Evolutionary conservation across 306 rosid species (phyloP).

Genomic region (Lathyrus aphaca): DNA sequence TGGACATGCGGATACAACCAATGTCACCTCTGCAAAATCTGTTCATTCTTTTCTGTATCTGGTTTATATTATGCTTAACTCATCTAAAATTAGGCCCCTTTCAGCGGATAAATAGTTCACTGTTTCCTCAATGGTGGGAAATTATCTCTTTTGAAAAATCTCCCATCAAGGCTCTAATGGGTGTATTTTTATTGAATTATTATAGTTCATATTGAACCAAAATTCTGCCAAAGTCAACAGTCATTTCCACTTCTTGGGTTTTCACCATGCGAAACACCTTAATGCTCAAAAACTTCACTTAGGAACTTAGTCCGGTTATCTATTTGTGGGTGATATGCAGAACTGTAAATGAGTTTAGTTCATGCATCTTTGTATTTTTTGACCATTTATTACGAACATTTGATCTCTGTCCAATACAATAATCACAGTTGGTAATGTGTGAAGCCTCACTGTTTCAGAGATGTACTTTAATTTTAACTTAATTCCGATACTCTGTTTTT

Average conservation of each 20-base stretch:
- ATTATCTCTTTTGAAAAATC: neutral
- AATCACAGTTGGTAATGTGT: neutral
- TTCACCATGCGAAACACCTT: neutral
- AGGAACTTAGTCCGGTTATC: neutral
- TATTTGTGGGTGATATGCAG: neutral
- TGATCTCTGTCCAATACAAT: slow-evolving; percentile 3
- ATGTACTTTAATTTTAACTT: slow-evolving; percentile 1
- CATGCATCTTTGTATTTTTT: neutral
- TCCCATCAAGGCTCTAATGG: neutral
- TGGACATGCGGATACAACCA: neutral
- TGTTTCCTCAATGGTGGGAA: neutral
- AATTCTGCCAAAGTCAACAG: neutral
- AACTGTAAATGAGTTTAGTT: neutral
- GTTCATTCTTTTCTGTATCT: neutral
- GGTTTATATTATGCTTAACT: slow-evolving; percentile 6
- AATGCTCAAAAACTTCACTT: neutral
- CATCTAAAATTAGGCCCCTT: slow-evolving; percentile 7
- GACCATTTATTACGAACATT: neutral
- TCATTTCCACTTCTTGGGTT: neutral
- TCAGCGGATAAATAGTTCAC: neutral
- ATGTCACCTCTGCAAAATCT: neutral
- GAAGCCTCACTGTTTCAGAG: neutral
- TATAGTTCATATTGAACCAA: slow-evolving; percentile 2
- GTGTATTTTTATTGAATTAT: neutral
- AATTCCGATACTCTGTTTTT: slow-evolving; percentile 12